A percentile compares a stretch with the other conserved stretches of the same genome.
phyloP scores from a whole-genome alignment of 2,329 filamentous ascomycete genomes.

The Sordariomycetes sp. region DNA sequence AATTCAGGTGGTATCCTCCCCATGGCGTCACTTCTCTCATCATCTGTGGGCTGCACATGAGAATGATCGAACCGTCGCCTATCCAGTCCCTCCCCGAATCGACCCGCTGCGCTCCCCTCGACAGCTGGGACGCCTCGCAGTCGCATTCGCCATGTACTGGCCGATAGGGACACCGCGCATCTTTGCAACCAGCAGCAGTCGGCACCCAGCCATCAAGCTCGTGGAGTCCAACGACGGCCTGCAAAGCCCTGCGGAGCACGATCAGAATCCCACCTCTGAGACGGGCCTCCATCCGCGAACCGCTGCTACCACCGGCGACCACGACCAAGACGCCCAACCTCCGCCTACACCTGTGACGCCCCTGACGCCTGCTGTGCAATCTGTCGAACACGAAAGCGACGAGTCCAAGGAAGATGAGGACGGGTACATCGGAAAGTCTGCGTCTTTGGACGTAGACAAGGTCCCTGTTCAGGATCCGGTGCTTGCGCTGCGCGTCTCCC shows the following conservation, averaged over 20 bases:
- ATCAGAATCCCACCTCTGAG: neutral
- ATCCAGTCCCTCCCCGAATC: constrained; percentile 10
- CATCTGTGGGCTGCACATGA: constrained; percentile 3
- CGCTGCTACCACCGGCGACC: constrained; percentile 6
- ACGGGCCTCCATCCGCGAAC: constrained; percentile 12
- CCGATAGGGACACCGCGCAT: constrained; percentile 76
- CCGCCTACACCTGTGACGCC: constrained; percentile 43
- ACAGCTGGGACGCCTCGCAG: constrained; percentile 16
- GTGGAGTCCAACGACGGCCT: constrained; percentile 55
- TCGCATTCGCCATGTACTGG: constrained; percentile 86
- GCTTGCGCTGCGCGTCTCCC: constrained; percentile 65
- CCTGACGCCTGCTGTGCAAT: constrained; percentile 46
- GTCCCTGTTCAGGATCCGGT: constrained; percentile 56
- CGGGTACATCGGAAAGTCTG: too few species aligned
- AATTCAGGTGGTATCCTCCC: too few species aligned
- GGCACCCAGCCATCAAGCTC: constrained; percentile 37
- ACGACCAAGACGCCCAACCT: constrained; percentile 23
- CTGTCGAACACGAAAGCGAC: constrained; percentile 40
- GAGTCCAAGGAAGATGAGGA: constrained; percentile 15
- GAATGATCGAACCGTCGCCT: constrained; percentile 8
- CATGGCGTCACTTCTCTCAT: too few species aligned
- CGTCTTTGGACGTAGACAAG: too few species aligned
- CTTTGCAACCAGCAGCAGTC: constrained; percentile 67
- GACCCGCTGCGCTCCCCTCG: constrained; percentile 8
- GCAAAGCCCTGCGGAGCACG: constrained; percentile 13